Evolutionary conservation across 306 rosid genomes (phyloP).

Genomic region (Herpetospermum pedunculosum): DNA sequence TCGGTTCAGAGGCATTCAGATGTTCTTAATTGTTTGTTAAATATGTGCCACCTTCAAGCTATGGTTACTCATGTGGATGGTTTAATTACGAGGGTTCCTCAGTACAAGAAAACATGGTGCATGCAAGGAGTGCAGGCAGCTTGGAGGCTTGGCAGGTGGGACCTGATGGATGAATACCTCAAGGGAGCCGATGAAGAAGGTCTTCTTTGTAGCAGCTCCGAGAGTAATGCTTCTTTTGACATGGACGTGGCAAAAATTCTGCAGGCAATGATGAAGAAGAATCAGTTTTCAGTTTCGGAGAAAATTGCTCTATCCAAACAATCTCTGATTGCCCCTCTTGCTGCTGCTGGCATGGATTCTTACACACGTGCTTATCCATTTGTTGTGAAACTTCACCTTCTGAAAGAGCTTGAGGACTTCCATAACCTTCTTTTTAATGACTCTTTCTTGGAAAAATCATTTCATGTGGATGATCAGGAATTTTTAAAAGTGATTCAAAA

Average conservation of each 20-base stretch:
- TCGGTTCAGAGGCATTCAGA: constrained; percentile 96
- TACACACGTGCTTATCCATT: constrained; percentile 85
- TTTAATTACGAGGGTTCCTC: constrained; percentile 68
- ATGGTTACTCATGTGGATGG: constrained; percentile 99
- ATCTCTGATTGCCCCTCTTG: constrained; percentile 81
- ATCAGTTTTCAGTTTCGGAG: constrained; percentile 75
- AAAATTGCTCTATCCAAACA: constrained; percentile 80
- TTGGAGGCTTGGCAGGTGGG: constrained; percentile 99
- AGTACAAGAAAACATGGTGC: constrained; percentile 89
- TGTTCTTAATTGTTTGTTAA: constrained; percentile 79
- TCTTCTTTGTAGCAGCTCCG: constrained; percentile 71
- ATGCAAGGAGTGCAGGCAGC: constrained; percentile 99
- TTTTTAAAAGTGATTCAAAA: constrained; percentile 64
- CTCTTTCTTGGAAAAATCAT: constrained; percentile 78
- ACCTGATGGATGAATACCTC: constrained; percentile 93
- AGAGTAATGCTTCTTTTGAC: constrained; percentile 90
- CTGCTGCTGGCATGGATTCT: constrained; percentile 99
- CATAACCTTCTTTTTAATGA: constrained; percentile 58
- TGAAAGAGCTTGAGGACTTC: constrained; percentile 84
- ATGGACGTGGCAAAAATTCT: constrained; percentile 89
- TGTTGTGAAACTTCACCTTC: constrained; percentile 88
- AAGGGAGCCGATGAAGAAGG: constrained; percentile 82
- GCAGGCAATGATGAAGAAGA: constrained; percentile 92
- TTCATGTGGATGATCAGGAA: constrained; percentile 41
- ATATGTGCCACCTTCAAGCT: constrained; percentile 98